Base-by-base conservation (phyloP, 352 stramenopile species). In the Phytophthora lateralis region DNA sequence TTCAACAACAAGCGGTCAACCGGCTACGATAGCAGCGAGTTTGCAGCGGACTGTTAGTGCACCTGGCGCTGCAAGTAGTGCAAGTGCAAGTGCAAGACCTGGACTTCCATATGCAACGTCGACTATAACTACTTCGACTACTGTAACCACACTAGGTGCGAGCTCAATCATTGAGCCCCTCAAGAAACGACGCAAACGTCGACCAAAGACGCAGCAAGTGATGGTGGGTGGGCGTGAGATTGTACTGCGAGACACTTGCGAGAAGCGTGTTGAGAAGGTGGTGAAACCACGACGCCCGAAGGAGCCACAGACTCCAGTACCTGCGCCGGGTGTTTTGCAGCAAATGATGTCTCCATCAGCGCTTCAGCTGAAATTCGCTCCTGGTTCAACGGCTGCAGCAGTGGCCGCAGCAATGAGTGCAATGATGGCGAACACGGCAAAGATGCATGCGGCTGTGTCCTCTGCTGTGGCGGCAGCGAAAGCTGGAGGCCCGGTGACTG, bases 201-300 rank as follows among this genome's bases (percentile, higher is more conserved):
- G 72, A 26, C 70, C 67, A 0, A 89, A 83, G 65, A 83, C 69
- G 20, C 69, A 88, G 30, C 75, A 85, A 27, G 35, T 88, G 38
- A 49, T 90, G 4, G 71, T 83, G 2, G 67, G 69, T 17, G 73
- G 73, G 17, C 60, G 69, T 3, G 66, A 85, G 51, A 63, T 89
- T 11, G 48, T 80, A 14, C 70, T 90, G 12, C 66, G 57, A 0
- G 81, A 90, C 53, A 81, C 78, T 18, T 90, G 81, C 43, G 81
- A 90, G 46, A 86, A 82, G 45, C 78, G 70, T 12, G 42, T 30
- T 2, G 81, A 89, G 45, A 89, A 88, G 53, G 52, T 85, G 15
- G 73, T 81, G 29, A 90, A 90, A 37, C 73, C 67, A 39, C 60
- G 71, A 27, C 60, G 60, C 8, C 24, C 58, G 0, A 80, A 77